Percentiles rank a stretch among this genome's conserved stretches.
Evolutionary conservation across 2,329 filamentous ascomycete genomes (phyloP).

Genomic region (Colletotrichum caudatum): DNA sequence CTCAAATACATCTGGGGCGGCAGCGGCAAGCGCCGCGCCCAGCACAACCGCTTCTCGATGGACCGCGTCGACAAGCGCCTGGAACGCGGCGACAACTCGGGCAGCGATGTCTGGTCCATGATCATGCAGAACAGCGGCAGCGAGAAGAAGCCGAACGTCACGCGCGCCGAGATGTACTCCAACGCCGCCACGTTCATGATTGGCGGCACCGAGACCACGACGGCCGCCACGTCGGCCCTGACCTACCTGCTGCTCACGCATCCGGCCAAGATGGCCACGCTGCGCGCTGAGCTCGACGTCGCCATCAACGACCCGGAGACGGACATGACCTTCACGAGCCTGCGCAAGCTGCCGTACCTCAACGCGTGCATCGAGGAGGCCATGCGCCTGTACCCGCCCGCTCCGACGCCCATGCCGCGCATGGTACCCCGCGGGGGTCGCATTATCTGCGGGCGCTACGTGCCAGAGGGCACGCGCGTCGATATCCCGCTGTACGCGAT

Average conservation of each 20-base stretch:
- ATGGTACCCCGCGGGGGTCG: slow-evolving; percentile 51
- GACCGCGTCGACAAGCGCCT: slow-evolving; percentile 39
- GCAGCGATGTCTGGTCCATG: slow-evolving; percentile 36
- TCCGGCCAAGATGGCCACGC: slow-evolving; percentile 47
- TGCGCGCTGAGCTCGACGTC: slow-evolving; percentile 52
- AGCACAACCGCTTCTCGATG: slow-evolving; percentile 37
- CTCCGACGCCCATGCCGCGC: slow-evolving; percentile 45
- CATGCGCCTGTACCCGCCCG: slow-evolving; percentile 52
- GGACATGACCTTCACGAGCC: slow-evolving; percentile 52
- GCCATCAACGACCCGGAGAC: slow-evolving; percentile 41
- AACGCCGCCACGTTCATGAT: slow-evolving; percentile 47
- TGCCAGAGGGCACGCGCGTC: slow-evolving; percentile 47
- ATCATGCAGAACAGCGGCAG: slow-evolving; percentile 34
- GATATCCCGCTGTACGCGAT: slow-evolving; percentile 38
- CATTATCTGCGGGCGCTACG: slow-evolving; percentile 46
- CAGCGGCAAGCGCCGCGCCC: slow-evolving; percentile 26
- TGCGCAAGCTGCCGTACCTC: slow-evolving; percentile 53
- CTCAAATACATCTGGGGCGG: slow-evolving; percentile 31
- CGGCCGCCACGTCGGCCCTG: slow-evolving; percentile 55
- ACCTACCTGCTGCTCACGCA: slow-evolving; percentile 55
- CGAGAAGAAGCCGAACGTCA: slow-evolving; percentile 20
- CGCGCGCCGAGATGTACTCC: slow-evolving; percentile 38
- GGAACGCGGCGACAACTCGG: slow-evolving; percentile 30
- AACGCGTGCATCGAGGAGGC: slow-evolving; percentile 57
- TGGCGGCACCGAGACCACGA: slow-evolving; percentile 61